A percentile compares a stretch with the other conserved stretches of the same genome.
These are phyloP conservation scores for Oryza nivara DNA, from an alignment of 176 grass and related monocot genomes.

Conservation along the genomic window DNA sequence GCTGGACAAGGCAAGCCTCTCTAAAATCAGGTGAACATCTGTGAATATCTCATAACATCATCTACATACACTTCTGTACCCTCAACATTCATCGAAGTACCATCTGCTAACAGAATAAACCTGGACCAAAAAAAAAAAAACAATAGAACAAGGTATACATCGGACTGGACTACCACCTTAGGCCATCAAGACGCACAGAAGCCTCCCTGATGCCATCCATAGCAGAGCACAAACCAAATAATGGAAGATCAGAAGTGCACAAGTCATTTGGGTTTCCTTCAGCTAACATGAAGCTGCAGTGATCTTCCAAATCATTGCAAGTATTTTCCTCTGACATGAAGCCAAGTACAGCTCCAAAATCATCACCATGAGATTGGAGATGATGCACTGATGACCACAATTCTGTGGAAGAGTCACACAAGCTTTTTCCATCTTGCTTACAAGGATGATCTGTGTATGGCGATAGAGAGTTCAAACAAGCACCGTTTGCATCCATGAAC, in stretches of 20 bases:
- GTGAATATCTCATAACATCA: neutral
- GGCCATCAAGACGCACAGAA: slow-evolving; percentile 12
- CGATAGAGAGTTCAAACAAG: slow-evolving; percentile 33
- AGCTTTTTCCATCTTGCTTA: slow-evolving; percentile 38
- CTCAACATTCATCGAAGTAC: neutral
- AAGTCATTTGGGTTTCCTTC: slow-evolving; percentile 26
- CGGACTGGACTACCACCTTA: slow-evolving; percentile 37
- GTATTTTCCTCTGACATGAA: slow-evolving; percentile 36
- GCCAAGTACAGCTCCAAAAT: slow-evolving; percentile 2
- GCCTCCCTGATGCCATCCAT: slow-evolving; percentile 36
- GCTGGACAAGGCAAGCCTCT: neutral
- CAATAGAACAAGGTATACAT: neutral
- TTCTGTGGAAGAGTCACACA: slow-evolving; percentile 16
- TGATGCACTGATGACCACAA: slow-evolving; percentile 37
- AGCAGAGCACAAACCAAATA: slow-evolving; percentile 35
- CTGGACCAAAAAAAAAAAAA: neutral
- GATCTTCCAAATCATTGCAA: slow-evolving; percentile 37
- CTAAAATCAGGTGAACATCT: neutral
- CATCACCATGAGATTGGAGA: slow-evolving; percentile 34
- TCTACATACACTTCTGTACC: neutral
- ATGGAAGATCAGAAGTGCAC: slow-evolving; percentile 27
- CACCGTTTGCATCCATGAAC: slow-evolving; percentile 19
- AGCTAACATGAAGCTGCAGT: slow-evolving; percentile 13
- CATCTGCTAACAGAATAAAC: neutral
- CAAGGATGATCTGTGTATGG: slow-evolving; percentile 37